Base-by-base conservation (phyloP, 495 filamentous ascomycete species). In the Lophium mytilinum region DNA sequence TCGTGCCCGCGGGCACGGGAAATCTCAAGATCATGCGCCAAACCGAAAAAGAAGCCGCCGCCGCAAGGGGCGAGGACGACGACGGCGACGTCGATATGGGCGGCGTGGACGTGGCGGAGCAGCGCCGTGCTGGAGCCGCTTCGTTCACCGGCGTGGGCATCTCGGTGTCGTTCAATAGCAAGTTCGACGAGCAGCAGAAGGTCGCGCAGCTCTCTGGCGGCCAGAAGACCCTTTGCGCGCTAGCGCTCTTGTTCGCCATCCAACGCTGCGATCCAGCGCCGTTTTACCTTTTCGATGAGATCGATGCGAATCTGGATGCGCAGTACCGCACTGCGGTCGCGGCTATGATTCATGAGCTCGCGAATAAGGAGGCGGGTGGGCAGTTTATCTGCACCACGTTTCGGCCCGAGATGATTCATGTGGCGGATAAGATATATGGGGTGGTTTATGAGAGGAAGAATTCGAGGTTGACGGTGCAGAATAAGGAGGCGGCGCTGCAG, bases 251-350 rank as follows among this genome's bases (percentile, higher is more conserved):
- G 60, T 97, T 99, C 69, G 93, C 93, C n/a, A 95, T 99, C 70
- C 93, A 99, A 66, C 87, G 90, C 61, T 95, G 93, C 65, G 93
- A 97, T 64, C 93, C 94, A 6, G 92, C 91, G 15, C 93, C 93
- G 11, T 97, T 99, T 75, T 96, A 97, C 72, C 88, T 99, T 60
- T 99, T 99, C 60, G 93, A 99, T 69, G 93, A 99, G 74, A 95
- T 99, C 66, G 93, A 99, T 70, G 93, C 93, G 68, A 97, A 97
- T 69, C 81, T 99, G 18, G 93, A 99, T 71, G 90, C 91, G 8
- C 93, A 96, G 73, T 98, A 98, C 75, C 83, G 93, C 37, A 95
- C 91, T 3, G 91, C 92, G 0, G 91, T 96, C 19, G 93, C 93
- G 4, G 78, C 86, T 58, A 88, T 96, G 78, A 77, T 98, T 15